Conservation (phyloP, 108 stramenopile species). For the Chaetoceros muelleri region DNA sequence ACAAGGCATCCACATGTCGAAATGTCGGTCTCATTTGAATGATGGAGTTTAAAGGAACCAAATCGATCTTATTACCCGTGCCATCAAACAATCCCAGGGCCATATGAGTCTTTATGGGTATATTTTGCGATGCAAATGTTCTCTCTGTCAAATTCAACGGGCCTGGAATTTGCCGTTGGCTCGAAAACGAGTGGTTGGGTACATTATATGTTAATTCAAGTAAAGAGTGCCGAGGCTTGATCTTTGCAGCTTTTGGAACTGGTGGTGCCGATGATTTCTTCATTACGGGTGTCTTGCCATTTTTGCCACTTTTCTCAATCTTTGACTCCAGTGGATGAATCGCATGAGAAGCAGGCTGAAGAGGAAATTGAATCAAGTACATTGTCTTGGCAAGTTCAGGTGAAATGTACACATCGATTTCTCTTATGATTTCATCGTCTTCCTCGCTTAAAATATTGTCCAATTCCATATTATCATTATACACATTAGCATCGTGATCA, state of each 20-base stretch:
- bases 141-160: constrained; percentile 26
- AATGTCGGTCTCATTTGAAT: constrained; percentile 66
- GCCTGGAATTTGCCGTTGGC: constrained; percentile 20
- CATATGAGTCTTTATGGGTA: constrained; percentile 71
- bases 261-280: constrained; percentile 5
- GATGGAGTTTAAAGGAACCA: constrained; percentile 47
- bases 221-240: constrained; percentile 57
- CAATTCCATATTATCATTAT: too few relatives aligned
- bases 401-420: constrained; percentile 74
- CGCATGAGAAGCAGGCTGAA: constrained; percentile 26
- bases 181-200: constrained; percentile 17
- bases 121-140: constrained; percentile 53
- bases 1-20: constrained; percentile 39
- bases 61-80: constrained; percentile 23
- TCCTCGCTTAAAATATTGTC: too few relatives aligned
- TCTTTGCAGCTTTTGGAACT: constrained; percentile 40
- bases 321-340: neutral
- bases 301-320: neutral
- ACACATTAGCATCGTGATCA: too few relatives aligned
- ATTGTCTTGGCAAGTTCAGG: constrained; percentile 46
- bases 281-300: constrained; percentile 1
- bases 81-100: constrained; percentile 56
- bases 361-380: constrained; percentile 70
- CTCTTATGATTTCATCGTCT: constrained; percentile 64
- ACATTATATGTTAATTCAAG: constrained; percentile 52